Base-by-base conservation (phyloP, 805 yeast species). In the Cyberlindnera sargentensis region DNA sequence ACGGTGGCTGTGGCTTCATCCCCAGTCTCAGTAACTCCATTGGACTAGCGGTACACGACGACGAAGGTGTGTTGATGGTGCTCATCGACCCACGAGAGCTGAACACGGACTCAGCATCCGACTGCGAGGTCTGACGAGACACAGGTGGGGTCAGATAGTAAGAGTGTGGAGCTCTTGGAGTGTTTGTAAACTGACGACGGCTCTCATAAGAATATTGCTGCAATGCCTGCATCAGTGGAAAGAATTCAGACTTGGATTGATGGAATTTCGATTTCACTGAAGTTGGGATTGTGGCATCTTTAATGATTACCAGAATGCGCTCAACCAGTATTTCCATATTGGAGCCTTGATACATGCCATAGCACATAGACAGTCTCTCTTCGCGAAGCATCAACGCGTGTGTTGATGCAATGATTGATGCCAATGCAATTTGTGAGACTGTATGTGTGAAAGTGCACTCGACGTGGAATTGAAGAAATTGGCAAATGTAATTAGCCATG, bases 401-500 rank as follows among this genome's bases (percentile, higher is more conserved):
- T 24, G 66, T 57, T 26, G 76, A 71, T 36, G 80, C 47, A 31
- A 69, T 55, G 31, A 73, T 63, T 5, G 84, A 70, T 36, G 82
- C 76, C 45, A 74, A 66, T 36, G 83, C 72, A 41, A 76, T 64
- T 36, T 71, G 63, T 31, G 72, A 67, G 6, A 70, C 57, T 3
- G 73, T 57, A 51, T 63, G 75, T 49, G 70, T 70, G 57, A 76
- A 74, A 44, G 79, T 74, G 45, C 82, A 63, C 46, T 72, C 73
- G 40, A 77, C 73, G 57, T 80, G 76, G 60, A 83, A 81, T 47
- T 78, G 80, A 43, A 80, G 71, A 52, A 82, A 64, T 57, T 83
- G 89, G 54, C 88, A 80, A 37, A 83, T 60, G 63, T 78, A 78
- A 46, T 76, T 64, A 11, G 86, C 71, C 46, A 82, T 76, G 39